Evolutionary conservation across 2,329 filamentous ascomycete genomes (phyloP).

Genomic region (Fusarium phyllophilum): DNA sequence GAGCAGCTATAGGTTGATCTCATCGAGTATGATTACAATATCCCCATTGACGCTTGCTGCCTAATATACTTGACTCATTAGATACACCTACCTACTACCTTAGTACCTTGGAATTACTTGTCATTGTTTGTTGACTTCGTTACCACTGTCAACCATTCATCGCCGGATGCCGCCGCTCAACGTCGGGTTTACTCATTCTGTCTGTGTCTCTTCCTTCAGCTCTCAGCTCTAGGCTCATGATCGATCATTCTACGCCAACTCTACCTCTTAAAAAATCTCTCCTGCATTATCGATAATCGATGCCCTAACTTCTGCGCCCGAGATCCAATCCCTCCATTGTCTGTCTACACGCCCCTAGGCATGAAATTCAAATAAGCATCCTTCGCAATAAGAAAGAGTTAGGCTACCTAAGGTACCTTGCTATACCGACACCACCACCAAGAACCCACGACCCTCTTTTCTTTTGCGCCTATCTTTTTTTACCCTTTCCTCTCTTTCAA

Average conservation of each 20-base stretch:
- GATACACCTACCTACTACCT: no score
- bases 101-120: not conserved
- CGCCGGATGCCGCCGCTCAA: slow-evolving; percentile 20
- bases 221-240: not conserved
- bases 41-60: not conserved
- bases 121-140: slow-evolving; percentile 6
- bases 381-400: not conserved
- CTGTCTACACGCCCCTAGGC: slow-evolving; percentile 11
- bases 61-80: slow-evolving; percentile 12
- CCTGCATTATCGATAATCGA: not conserved
- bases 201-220: slow-evolving; percentile 4
- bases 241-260: not conserved
- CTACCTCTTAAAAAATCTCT: not conserved
- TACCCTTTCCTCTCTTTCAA: not conserved
- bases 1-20: not conserved
- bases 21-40: not conserved
- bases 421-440: slow-evolving; percentile 21
- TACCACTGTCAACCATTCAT: not conserved
- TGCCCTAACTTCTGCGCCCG: not conserved
- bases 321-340: not conserved
- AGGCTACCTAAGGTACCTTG: not conserved
- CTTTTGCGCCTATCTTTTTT: slow-evolving; percentile 17
- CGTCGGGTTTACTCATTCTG: slow-evolving; percentile 15
- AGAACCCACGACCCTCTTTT: slow-evolving; percentile 28
- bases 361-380: slow-evolving; percentile 7